phyloP scores from a whole-genome alignment of 2,329 filamentous ascomycete species.

The Arachnopeziza araneosa region DNA sequence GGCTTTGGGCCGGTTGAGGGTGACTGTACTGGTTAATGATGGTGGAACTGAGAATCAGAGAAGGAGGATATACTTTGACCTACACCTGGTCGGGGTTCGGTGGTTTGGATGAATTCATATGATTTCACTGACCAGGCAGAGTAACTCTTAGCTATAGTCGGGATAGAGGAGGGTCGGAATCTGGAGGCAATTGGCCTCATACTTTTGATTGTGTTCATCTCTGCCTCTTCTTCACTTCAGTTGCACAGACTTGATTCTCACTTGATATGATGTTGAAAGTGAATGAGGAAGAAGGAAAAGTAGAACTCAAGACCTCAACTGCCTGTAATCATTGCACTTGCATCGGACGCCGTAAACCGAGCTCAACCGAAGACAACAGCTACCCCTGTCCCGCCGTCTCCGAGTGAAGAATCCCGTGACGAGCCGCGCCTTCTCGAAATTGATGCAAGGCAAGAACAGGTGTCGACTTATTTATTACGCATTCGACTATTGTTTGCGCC shows the following conservation, averaged over 20 bases:
- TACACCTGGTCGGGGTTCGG: conserved; percentile 80
- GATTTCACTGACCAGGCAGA: conserved; percentile 31
- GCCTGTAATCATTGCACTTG: background rate
- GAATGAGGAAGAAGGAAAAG: background rate
- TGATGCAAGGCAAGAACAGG: background rate
- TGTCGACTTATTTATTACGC: background rate
- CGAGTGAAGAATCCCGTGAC: background rate
- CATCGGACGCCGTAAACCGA: background rate
- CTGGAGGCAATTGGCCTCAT: conserved; percentile 28
- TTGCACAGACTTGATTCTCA: background rate
- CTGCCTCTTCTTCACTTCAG: background rate
- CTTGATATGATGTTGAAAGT: background rate
- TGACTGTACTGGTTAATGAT: conserved; percentile 54
- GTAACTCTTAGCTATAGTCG: conserved; percentile 23
- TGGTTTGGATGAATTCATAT: conserved; percentile 81
- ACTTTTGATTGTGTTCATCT: conserved; percentile 27
- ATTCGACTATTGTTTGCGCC: background rate
- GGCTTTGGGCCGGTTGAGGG: conserved; percentile 88
- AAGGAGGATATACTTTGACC: conserved; percentile 62
- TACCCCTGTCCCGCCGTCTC: background rate
- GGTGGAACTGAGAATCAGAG: background rate
- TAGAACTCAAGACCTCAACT: background rate
- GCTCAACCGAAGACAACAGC: background rate
- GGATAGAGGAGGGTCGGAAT: conserved; percentile 25
- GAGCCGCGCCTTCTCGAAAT: background rate